Percentiles rank a stretch among this genome's conserved stretches.
Evolutionary conservation across 805 yeast genomes (phyloP).

Genomic region (Sugiyamaella boreocaroliniensis): DNA sequence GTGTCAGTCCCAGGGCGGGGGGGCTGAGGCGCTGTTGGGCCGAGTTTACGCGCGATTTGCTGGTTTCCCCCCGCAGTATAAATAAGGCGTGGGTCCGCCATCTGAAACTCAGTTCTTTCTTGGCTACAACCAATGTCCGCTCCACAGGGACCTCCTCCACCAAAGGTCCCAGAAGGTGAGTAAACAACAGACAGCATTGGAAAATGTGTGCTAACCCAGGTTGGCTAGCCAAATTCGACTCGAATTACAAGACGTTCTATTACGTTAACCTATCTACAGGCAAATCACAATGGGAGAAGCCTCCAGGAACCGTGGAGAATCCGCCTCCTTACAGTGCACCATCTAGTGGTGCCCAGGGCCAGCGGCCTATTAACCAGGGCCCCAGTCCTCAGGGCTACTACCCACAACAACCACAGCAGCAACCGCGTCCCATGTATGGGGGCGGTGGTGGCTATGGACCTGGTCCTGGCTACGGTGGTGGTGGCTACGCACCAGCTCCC

Average conservation of each 20-base stretch:
- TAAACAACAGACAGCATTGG: neutral
- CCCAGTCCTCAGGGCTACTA: constrained; percentile 9
- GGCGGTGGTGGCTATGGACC: constrained; percentile 11
- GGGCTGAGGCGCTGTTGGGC: no score
- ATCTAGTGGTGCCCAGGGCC: neutral
- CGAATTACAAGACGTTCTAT: constrained; percentile 54
- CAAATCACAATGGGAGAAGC: constrained; percentile 88
- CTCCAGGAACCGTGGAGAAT: constrained; percentile 31
- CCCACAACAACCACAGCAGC: constrained; percentile 17
- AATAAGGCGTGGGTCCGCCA: no score
- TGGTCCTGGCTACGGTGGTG: constrained; percentile 20
- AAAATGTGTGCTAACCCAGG: constrained; percentile 18
- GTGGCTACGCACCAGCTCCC: constrained; percentile 18
- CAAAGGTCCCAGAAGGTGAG: constrained; percentile 23
- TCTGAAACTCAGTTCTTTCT: no score
- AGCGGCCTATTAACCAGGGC: constrained; percentile 5
- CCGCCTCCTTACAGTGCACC: constrained; percentile 10
- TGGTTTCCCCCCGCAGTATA: no score
- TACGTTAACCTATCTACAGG: constrained; percentile 70
- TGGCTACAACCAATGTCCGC: constrained; percentile 9
- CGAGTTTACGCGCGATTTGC: no score
- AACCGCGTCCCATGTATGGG: constrained; percentile 13
- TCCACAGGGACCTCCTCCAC: constrained; percentile 22
- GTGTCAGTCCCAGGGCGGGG: no score
- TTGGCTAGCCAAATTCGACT: constrained; percentile 35